These are phyloP conservation scores for Zygoascus ofunaensis DNA, from an alignment of 805 yeast genomes.

Conservation along the genomic window DNA sequence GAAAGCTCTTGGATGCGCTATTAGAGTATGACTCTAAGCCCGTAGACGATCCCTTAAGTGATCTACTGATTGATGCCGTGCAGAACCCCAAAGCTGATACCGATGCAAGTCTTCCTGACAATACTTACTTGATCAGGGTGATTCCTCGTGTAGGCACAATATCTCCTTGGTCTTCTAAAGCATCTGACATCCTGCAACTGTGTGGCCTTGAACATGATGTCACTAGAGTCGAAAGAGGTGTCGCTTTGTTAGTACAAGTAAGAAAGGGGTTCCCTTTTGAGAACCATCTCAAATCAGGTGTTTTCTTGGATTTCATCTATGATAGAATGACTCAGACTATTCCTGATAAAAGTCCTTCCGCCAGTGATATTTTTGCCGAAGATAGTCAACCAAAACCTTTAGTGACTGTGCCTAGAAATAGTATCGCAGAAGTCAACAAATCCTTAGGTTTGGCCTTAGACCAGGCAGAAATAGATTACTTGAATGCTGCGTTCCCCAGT, in stretches of 20 bases:
- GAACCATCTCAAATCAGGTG: slow-evolving; percentile 44
- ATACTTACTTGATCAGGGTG: slow-evolving; percentile 55
- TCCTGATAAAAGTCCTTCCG: slow-evolving; percentile 50
- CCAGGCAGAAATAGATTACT: slow-evolving; percentile 82
- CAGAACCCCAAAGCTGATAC: slow-evolving; percentile 25
- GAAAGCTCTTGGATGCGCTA: slow-evolving; percentile 45
- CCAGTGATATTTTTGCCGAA: slow-evolving; percentile 64
- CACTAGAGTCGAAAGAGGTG: slow-evolving; percentile 86
- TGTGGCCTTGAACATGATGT: slow-evolving; percentile 69
- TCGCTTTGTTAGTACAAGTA: slow-evolving; percentile 61
- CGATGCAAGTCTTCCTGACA: slow-evolving; percentile 23
- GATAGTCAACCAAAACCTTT: slow-evolving; percentile 71
- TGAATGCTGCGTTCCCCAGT: slow-evolving; percentile 65
- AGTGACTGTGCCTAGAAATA: slow-evolving; percentile 45
- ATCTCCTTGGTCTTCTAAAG: slow-evolving; percentile 98
- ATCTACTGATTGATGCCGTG: slow-evolving; percentile 33
- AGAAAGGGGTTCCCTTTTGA: slow-evolving; percentile 61
- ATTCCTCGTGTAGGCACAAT: slow-evolving; percentile 93
- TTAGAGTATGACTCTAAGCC: slow-evolving; percentile 67
- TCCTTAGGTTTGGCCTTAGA: slow-evolving; percentile 91
- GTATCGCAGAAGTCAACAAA: slow-evolving; percentile 67
- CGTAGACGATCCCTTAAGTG: slow-evolving; percentile 36
- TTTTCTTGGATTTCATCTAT: slow-evolving; percentile 60
- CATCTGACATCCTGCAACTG: slow-evolving; percentile 85
- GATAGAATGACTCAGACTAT: slow-evolving; percentile 89